A percentile compares a stretch with the other conserved stretches of the same genome.
These are phyloP conservation scores for Shiraia sp. DNA, from an alignment of 2,329 filamentous ascomycete species.

Conservation along the genomic window DNA sequence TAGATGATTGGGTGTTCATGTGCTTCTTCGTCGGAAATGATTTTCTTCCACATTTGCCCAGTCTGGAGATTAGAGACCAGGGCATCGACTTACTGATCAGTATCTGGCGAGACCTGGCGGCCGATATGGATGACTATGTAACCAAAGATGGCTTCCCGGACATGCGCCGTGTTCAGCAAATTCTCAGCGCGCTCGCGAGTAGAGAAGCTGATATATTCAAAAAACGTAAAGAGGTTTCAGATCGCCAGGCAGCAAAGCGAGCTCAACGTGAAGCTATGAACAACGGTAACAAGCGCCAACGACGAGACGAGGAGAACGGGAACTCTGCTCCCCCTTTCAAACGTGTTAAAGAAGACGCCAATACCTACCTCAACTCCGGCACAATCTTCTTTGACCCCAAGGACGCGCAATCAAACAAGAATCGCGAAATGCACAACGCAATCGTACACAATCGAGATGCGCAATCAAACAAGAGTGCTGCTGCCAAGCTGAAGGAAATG, in stretches of 20 bases:
- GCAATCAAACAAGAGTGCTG: conserved; percentile 89
- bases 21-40: conserved; percentile 99
- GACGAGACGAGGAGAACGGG: conserved; percentile 37
- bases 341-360: conserved; percentile 41
- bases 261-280: conserved; percentile 55
- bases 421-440: conserved; percentile 72
- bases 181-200: conserved; percentile 83
- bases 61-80: conserved; percentile 93
- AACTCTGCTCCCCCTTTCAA: conserved; percentile 31
- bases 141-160: conserved; percentile 95
- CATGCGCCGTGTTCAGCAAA: conserved; percentile 81
- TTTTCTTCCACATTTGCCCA: conserved; percentile 96
- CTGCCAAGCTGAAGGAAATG: conserved; percentile 75
- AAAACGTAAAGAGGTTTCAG: conserved; percentile 81
- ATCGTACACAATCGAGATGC: conserved; percentile 79
- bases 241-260: conserved; percentile 76
- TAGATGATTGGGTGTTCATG: conserved; percentile 99
- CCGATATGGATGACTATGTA: conserved; percentile 90
- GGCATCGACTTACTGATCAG: conserved; percentile 94
- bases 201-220: conserved; percentile 94
- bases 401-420: conserved; percentile 42
- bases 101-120: conserved; percentile 95
- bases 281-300: conserved; percentile 29
- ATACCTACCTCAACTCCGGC: conserved; percentile 39
- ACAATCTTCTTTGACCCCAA: conserved; percentile 43